Conservation (phyloP, 192 early-diverging fungal species). For the Gaertneriomyces semiglobifer region DNA sequence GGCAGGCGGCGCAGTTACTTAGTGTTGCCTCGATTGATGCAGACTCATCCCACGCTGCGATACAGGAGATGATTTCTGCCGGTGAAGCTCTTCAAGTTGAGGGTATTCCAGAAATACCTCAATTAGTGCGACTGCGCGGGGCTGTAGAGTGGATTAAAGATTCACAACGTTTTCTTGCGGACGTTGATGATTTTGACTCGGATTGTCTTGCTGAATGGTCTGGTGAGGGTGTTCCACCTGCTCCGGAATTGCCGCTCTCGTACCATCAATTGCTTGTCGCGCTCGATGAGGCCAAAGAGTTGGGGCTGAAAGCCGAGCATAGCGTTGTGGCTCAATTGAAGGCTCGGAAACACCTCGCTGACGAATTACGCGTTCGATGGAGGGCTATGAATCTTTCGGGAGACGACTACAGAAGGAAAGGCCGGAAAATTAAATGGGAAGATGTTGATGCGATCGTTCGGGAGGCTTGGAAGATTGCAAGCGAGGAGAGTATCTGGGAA, state of each 20-base stretch:
- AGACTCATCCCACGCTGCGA: neutral
- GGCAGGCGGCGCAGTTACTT: neutral
- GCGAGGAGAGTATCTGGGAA: constrained; percentile 15
- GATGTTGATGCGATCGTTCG: constrained; percentile 4
- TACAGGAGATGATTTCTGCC: constrained; percentile 12
- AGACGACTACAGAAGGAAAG: no score
- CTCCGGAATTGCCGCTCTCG: no score
- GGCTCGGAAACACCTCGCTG: constrained; percentile 7
- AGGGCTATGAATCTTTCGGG: no score
- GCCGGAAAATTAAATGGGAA: no score
- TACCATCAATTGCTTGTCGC: no score
- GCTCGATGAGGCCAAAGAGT: constrained; percentile 25
- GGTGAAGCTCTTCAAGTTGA: constrained; percentile 8
- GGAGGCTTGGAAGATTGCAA: constrained; percentile 1
- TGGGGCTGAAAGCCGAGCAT: constrained; percentile 26
- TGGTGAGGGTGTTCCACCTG: no score
- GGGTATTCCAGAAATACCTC: constrained; percentile 8
- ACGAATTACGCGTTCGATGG: constrained; percentile 19
- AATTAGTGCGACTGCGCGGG: constrained; percentile 9
- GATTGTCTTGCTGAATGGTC: no score
- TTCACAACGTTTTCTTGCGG: no score
- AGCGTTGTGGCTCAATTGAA: constrained; percentile 24
- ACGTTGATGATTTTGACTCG: no score
- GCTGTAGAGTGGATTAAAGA: constrained; percentile 15
- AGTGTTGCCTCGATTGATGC: no score